Evolutionary conservation across 345 rosid genomes (phyloP), one percentile per base, ranked within the genome.

Genomic region (Laguncularia racemosa): DNA sequence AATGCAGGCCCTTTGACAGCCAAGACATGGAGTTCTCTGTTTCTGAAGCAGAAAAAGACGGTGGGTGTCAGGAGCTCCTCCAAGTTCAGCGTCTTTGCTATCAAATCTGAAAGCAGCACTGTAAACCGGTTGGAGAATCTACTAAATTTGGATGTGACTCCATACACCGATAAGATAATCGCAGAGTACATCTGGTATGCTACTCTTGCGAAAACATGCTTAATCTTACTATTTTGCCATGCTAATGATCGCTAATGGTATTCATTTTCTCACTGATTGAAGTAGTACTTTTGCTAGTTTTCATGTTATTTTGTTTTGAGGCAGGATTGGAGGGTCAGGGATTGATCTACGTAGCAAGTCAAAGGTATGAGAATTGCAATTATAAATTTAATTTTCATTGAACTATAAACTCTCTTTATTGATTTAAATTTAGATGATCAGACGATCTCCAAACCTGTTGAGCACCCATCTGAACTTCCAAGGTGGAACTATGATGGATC

Each of bases 401-500:
- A 60, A 19, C 49, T 33, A 55, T 20, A 61, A 66, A 40, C 53
- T 55, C 38, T 19, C 16, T 10, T 28, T 28, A 7, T 47, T 28
- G 16, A 50, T 13, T 48, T 12, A 33, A 7, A 23, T 59, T 61
- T 20, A 40, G 12, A 63, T 16, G 23, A 62, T 57, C 68, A 89
- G 99, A 89, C 99, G 38, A 66, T 89, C 47, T 59, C 89, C 60
- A 85, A 82, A 81, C 97, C 96, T 13, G 91, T 89, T 53, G 74
- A 78, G 59, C 91, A 89, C 71, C 99, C 95, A 16, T 89, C 97
- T 14, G 97, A 93, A 75, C 97, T 93, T 59, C 97, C 99, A 23
- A 93, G 83, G 71, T 93, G 99, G 99, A 93, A 93, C 77, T 93
- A 83, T 62, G 99, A 93, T 60, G 99, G 99, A 65, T 93, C 99